Percentiles rank a stretch among this genome's conserved stretches.
phyloP scores from a whole-genome alignment of 176 grass and related monocot species.

The Poa pratensis region DNA sequence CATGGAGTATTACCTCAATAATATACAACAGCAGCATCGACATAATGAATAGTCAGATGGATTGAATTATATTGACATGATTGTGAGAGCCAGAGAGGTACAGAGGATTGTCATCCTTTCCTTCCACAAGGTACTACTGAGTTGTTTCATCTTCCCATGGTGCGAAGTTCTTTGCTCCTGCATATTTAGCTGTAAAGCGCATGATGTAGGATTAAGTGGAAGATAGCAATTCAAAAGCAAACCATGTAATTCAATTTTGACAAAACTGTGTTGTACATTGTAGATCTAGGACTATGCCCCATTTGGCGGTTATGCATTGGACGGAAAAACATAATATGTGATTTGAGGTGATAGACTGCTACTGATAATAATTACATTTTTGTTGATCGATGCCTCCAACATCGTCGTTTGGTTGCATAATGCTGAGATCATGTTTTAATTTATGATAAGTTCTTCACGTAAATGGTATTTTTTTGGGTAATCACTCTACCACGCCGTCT shows the following conservation, averaged over 20 bases:
- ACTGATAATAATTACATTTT: not conserved
- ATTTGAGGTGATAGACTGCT: conserved; percentile 8
- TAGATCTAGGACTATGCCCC: conserved; percentile 11
- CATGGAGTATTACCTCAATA: conserved; percentile 60
- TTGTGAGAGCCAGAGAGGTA: conserved; percentile 6
- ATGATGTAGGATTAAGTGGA: conserved; percentile 42
- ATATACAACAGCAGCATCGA: conserved; percentile 48
- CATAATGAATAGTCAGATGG: conserved; percentile 38
- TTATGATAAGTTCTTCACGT: not conserved
- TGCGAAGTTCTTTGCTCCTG: conserved; percentile 45
- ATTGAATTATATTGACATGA: conserved; percentile 42
- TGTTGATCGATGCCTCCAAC: not conserved
- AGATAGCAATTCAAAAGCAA: conserved; percentile 29
- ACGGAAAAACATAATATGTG: not conserved
- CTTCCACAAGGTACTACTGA: conserved; percentile 31
- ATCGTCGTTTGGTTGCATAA: not conserved
- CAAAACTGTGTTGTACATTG: conserved; percentile 46
- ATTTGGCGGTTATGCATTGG: conserved; percentile 4
- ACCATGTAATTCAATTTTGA: conserved; percentile 34
- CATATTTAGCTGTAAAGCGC: conserved; percentile 32
- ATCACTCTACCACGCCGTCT: not conserved
- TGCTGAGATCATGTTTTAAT: not conserved
- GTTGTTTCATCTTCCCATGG: conserved; percentile 24
- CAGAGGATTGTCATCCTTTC: conserved; percentile 36
- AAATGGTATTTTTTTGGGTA: not conserved